A percentile compares a stretch with the other conserved stretches of the same genome.
These are phyloP conservation scores for Phytopythium mirpurense DNA, from an alignment of 352 stramenopile species.

Conservation along the genomic window DNA sequence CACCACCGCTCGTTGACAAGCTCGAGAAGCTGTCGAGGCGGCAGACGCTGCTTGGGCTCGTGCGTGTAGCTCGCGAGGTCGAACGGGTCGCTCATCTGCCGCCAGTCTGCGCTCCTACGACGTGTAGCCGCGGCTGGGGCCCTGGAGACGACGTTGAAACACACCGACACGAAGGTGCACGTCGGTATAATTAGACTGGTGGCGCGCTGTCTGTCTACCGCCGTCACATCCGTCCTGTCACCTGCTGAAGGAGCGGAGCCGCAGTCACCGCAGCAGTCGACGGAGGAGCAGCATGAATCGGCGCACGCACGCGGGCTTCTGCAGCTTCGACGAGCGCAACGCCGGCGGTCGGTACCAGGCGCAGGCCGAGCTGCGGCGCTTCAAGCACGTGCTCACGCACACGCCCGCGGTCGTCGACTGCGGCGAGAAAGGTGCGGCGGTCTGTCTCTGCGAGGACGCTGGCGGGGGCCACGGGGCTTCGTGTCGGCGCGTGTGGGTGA, in stretches of 20 bases:
- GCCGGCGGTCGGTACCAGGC: constrained; percentile 68
- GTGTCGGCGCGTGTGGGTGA: no score
- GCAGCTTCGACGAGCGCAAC: constrained; percentile 75
- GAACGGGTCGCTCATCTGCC: constrained; percentile 15
- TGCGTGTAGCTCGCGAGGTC: constrained; percentile 37
- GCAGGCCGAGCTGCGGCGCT: constrained; percentile 65
- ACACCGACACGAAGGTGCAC: no score
- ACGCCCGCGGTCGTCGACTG: constrained; percentile 45
- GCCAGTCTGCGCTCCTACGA: no score
- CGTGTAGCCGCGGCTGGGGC: no score
- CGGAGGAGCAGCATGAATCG: constrained; percentile 35
- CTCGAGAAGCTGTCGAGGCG: constrained; percentile 10
- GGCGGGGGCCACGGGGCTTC: no score
- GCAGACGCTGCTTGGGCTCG: constrained; percentile 21
- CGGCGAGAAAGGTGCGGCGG: constrained; percentile 38
- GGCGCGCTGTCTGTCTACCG: no score
- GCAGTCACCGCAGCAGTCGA: neutral
- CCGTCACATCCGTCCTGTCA: no score
- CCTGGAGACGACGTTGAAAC: no score
- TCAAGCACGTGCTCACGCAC: constrained; percentile 62
- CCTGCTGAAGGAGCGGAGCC: no score
- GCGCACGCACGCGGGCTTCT: constrained; percentile 58
- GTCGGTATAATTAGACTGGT: no score
- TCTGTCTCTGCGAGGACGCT: neutral
- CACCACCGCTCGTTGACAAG: constrained; percentile 23